A percentile compares a stretch with the other conserved stretches of the same genome.
These are phyloP conservation scores for Aegilops tauschii DNA, from an alignment of 176 grass and related monocot genomes.

Conservation along the genomic window DNA sequence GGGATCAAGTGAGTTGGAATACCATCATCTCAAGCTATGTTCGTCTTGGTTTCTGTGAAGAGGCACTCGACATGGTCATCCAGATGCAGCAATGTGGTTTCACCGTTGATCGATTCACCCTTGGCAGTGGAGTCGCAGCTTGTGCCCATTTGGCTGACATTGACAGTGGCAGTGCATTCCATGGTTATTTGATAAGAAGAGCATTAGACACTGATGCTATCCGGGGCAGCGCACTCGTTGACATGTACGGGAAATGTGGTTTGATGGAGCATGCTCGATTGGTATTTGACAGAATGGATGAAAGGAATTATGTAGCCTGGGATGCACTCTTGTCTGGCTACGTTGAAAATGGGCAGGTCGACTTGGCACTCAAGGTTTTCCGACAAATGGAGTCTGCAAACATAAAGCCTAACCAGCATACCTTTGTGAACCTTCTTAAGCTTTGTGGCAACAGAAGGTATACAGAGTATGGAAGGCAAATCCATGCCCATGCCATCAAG, in stretches of 20 bases:
- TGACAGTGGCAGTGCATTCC: conserved; percentile 37
- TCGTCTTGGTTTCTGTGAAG: conserved; percentile 24
- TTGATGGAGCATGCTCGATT: conserved; percentile 31
- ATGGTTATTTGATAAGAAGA: conserved; percentile 60
- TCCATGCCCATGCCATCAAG: conserved; percentile 46
- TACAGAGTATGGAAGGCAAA: conserved; percentile 46
- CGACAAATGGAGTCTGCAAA: conserved; percentile 34
- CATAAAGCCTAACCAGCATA: conserved; percentile 55
- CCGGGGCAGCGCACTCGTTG: conserved; percentile 38
- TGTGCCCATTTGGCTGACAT: conserved; percentile 54
- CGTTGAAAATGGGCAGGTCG: conserved; percentile 45
- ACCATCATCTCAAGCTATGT: conserved; percentile 56
- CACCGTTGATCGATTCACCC: conserved; percentile 38
- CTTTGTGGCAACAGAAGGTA: conserved; percentile 39
- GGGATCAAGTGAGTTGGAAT: conserved; percentile 57
- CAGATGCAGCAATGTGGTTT: conserved; percentile 54
- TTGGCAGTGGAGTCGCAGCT: conserved; percentile 48
- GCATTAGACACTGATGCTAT: conserved; percentile 54
- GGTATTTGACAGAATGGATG: conserved; percentile 44
- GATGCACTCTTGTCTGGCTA: conserved; percentile 56
- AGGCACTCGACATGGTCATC: conserved; percentile 47
- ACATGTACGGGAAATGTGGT: conserved; percentile 52
- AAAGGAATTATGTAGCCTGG: conserved; percentile 59
- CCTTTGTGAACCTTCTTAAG: conserved; percentile 46
- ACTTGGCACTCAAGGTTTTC: conserved; percentile 39